Evolutionary conservation across 2,329 filamentous ascomycete species (phyloP), one percentile per base, ranked within the genome.

Genomic region (Colletotrichum somersetense): DNA sequence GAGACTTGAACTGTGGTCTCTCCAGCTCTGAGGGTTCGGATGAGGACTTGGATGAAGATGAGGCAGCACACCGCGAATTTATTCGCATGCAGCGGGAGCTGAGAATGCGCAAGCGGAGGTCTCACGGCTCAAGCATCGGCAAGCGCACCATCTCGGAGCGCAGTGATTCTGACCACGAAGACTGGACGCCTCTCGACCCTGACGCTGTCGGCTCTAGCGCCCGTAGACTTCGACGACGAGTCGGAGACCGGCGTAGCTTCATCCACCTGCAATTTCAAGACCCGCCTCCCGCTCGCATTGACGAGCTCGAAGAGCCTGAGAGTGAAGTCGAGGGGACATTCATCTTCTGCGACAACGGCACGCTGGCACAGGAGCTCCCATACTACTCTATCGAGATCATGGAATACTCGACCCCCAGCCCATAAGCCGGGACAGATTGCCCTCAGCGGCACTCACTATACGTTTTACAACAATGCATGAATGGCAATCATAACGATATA

Each of bases 101-200:
- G 46, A 83, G 80, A 65, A 82, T 86, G 63, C 80, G 80, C 42
- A 83, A 83, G 52, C 81, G 87, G 33, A 83, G 86, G 77, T 87
- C 84, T 64, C 84, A 85, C 75, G 86, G 86, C 58, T 88, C 86
- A 75, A 88, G 86, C 78, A 85, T 88, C 66, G 85, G 86, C 74
- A 89, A 89, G 80, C 82, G 87, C 48, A 88, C 86, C 35, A 84
- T 88, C 74, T 87, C 83, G 76, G 87, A 88, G 76, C 83, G 87
- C 67, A 87, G 85, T 77, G 87, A 87, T 73, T 85, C 85, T 11
- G 86, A 87, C 72, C 77, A 75, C 12, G 82, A 83, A 59, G 81
- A 83, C 61, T 71, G 79, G 58, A 66, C 66, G 44, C 64, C 72
- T 18, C 62, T 74, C 23, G 79, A 82, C 68, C 80, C 83, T 16